These are phyloP conservation scores for Helicocarpus griseus DNA, from an alignment of 2,329 filamentous ascomycete species.

Conservation along the genomic window DNA sequence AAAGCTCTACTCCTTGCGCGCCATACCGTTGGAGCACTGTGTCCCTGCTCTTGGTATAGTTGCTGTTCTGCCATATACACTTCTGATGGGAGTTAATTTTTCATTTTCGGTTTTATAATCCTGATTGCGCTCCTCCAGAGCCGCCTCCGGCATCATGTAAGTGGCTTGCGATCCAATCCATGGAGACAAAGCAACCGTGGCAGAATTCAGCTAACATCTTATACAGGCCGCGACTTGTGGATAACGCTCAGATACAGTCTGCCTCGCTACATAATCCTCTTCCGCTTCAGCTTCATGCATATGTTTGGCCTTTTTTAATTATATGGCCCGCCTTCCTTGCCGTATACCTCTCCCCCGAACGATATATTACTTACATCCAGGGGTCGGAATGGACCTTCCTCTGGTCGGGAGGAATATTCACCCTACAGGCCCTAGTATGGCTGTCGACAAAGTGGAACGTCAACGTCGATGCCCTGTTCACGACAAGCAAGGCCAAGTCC, in stretches of 20 bases:
- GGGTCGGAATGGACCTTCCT: constrained; percentile 98
- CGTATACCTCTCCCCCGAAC: constrained; percentile 71
- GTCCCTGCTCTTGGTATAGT: neutral
- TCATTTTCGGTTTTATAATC: too few species aligned
- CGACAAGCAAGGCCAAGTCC: constrained; percentile 58
- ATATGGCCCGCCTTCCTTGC: constrained; percentile 87
- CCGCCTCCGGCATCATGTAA: constrained; percentile 9
- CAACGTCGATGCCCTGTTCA: constrained; percentile 72
- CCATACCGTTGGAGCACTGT: neutral
- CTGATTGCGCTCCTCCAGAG: constrained; percentile 2
- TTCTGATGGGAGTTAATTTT: neutral
- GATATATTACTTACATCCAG: constrained; percentile 84
- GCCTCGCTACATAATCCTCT: constrained; percentile 84
- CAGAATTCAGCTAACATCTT: neutral
- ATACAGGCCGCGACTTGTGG: constrained; percentile 69
- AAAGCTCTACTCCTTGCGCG: neutral
- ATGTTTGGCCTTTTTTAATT: constrained; percentile 86
- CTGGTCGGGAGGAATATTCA: constrained; percentile 80
- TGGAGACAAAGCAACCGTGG: neutral
- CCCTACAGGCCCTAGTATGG: constrained; percentile 80
- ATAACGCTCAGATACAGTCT: constrained; percentile 79
- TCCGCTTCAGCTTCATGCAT: constrained; percentile 69
- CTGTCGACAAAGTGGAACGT: constrained; percentile 97
- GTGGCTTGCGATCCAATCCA: neutral
- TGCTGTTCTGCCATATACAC: neutral